Evolutionary conservation across 371 early-diverging fungal genomes (phyloP), one percentile per base, ranked within the genome.

Genomic region (Capillidium heterosporum): DNA sequence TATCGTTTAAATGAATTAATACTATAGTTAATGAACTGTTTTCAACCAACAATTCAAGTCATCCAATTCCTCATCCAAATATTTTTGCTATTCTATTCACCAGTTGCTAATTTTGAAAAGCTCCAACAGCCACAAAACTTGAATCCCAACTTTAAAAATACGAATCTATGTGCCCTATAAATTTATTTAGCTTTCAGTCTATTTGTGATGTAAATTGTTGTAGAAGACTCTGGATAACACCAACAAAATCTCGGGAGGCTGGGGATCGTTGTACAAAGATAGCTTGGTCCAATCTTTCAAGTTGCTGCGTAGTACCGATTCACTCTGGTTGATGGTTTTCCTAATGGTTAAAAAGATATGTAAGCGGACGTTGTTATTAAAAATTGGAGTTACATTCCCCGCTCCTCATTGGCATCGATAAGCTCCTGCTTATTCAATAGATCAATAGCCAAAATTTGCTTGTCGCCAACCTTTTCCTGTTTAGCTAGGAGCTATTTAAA

Each of bases 401-500:
- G 77, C 55, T 80, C 81, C 54, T 78, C 78, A 24, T 67, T 69
- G 17, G 77, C 81, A 24, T 67, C 48, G 21, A 74, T 72, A 28
- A 80, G 53, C 48, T 77, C 75, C 11, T 61, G 24, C 2, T 60
- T 40, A 5, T 60, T 63, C 28, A 80, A 61, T 0, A 59, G 62
- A 41, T 77, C 73, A 0, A 78, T 55, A 35, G 35, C 35, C 13
- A 13, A 13, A 7, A 35, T 35, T 35, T 7, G 13, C 35, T 35
- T 35, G 35, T 35, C 35, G 13, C 35, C 35, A 35, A 35, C 35
- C 35, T 35, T 35, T 19, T 73, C 71, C 21, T 76, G 74, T 49
- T 71, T 64, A 0, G 68, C 57, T 24, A 80, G 57, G 29, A 72
- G 59, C 76, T 75, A 58, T 27, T 23, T 21, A 31, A 40, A 23